Percentiles rank a stretch among this genome's conserved stretches.
Conservation (phyloP, 1,284 basidiomycete genomes). For the Ceratorhiza oryzae-sativae region DNA sequence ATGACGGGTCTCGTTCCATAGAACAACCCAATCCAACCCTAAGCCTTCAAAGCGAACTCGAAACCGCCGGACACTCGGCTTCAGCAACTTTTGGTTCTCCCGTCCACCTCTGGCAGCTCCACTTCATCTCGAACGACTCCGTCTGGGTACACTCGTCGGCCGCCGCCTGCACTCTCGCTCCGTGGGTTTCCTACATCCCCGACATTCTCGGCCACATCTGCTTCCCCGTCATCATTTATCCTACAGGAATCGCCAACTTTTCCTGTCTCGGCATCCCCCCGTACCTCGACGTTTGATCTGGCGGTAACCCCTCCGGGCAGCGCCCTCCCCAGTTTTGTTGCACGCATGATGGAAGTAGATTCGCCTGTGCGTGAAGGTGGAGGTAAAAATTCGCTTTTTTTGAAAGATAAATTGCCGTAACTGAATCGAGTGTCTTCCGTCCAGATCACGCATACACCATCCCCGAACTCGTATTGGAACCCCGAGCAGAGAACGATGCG, state of each 20-base stretch:
- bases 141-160: neutral
- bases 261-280: slow-evolving; percentile 22
- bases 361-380: slow-evolving; percentile 32
- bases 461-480: slow-evolving; percentile 19
- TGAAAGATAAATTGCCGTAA: neutral
- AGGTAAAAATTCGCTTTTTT: neutral
- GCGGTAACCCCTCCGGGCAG: slow-evolving; percentile 30
- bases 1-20: neutral
- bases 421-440: neutral
- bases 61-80: neutral
- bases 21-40: neutral
- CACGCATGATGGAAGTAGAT: slow-evolving; percentile 36
- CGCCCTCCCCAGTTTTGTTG: slow-evolving; percentile 32
- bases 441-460: slow-evolving; percentile 17
- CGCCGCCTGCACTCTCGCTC: neutral
- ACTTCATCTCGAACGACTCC: slow-evolving; percentile 12
- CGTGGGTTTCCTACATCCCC: slow-evolving; percentile 25
- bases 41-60: neutral
- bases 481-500: slow-evolving; percentile 5
- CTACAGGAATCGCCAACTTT: slow-evolving; percentile 6
- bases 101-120: slow-evolving; percentile 15
- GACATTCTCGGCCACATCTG: slow-evolving; percentile 8
- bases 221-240: neutral
- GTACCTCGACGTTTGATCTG: slow-evolving; percentile 34
- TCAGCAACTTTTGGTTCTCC: slow-evolving; percentile 5